Evolutionary conservation across 1,139 yeast species (phyloP), one percentile per base, ranked within the genome.

Genomic region (Kodamaea ohmeri): DNA sequence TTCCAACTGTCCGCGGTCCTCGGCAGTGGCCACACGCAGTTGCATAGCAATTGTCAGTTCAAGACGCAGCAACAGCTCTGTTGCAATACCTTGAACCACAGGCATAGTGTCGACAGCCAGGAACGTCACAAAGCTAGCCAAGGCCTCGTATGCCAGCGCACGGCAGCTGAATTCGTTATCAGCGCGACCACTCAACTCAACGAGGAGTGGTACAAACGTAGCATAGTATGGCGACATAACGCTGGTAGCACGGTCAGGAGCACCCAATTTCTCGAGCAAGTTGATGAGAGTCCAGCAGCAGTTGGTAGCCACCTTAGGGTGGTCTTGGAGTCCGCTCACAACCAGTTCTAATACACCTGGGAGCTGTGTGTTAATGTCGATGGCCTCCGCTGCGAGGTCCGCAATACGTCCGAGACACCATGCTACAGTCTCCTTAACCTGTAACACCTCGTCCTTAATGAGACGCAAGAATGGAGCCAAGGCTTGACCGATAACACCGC

Each of bases 341-440:
- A 92, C 73, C 0, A 96, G 94, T 41, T 76, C 72, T 44, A 92
- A 66, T 39, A 92, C 78, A 33, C 69, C 70, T 25, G 89, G 85
- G 48, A 92, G 71, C 56, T 83, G 83, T 5, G 65, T 63, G 38
- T 76, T 71, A 20, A 77, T 60, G 50, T 83, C 84, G 46, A 90
- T 80, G 4, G 95, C 90, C 43, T 78, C 86, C 46, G 87, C 76
- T 33, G 83, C 92, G 44, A 83, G 66, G 56, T 92, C 97, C 9
- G 97, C 95, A 52, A 92, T 87, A 64, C 97, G 80, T 42, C 98
- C 98, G 44, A 92, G 73, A 65, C 97, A 92, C 98, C 98, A 92
- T 6, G 97, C 95, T 32, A 90, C 96, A 0, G 98, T 90, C 58
- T 92, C 98, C 61, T 88, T 85, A 13, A 92, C 98, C 58, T 88